Evolutionary conservation across 345 rosid genomes (phyloP), one percentile per base, ranked within the genome.

Genomic region (Euphorbia lathyris): DNA sequence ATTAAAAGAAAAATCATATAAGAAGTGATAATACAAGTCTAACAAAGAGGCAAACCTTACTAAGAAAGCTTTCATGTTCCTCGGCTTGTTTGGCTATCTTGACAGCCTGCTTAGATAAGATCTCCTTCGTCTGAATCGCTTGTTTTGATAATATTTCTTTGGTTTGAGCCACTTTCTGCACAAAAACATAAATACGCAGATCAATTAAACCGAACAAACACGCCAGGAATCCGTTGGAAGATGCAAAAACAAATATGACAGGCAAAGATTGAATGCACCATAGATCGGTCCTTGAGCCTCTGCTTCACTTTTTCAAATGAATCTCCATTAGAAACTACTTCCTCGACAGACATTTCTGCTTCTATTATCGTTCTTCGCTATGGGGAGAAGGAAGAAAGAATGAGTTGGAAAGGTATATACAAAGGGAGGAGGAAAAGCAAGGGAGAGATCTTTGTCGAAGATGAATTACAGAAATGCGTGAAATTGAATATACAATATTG

Each of bases 71-170:
- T 74, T 94, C 96, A 50, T 94, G 98, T 75, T 88, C 95, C 81
- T 90, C 98, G 9, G 93, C 98, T 82, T 86, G 96, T 78, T 90
- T 92, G 26, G 96, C 97, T 74, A 94, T 90, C 93, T 87, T 94
- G 71, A 81, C 86, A 2, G 97, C 98, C 62, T 94, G 97, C 74
- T 94, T 90, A 43, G 98, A 90, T 58, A 94, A 66, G 56, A 89
- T 88, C 87, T 89, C 82, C 50, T 89, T 89, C 5, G 96, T 93
- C 52, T 90, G 88, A 34, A 79, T 86, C n/a, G 92, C 92, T 79
- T 82, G 91, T 76, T 91, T 87, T 38, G 97, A 87, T 63, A 91
- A 69, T 10, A 89, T 79, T 83, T 91, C 98, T 86, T 85, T 88
- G 30, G 95, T 90, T 62, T 86, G 82, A 53, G 78, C 92, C 78